Base-by-base conservation (phyloP, 768 basidiomycete species). In the Mycena epipterygia region DNA sequence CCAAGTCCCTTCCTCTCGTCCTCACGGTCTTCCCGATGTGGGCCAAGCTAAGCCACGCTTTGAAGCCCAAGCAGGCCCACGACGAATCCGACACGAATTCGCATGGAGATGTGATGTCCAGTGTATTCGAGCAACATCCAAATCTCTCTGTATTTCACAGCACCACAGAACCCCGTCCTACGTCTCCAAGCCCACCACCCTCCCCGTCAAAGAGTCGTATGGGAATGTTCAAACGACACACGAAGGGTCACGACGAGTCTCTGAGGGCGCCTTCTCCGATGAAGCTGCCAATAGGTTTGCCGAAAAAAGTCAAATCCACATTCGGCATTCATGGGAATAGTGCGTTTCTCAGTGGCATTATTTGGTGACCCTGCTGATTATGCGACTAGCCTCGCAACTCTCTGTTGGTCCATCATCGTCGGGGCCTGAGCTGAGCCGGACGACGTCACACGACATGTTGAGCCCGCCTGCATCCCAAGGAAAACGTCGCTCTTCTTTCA, bases 51-150 rank as follows among this genome's bases (percentile, higher is more conserved):
- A 72, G 67, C 57, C 57, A 58, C 39, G 75, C 41, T 3, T 39
- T 76, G 46, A 71, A 71, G 62, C 64, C 71, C 46, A 68, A 62
- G 42, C 64, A 53, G 52, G 62, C 61, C 1, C 53, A 48, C 17
- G 71, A 68, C 29, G 70, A 65, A 9, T 23, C 56, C 5, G 69
- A 64, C 3, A n/a, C 35, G 51, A 55, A 49, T 29, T 77, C 79
- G 33, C 79, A 78, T 39, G 77, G 80, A 63, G 86, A 86, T 61
- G 88, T 90, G 25, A 77, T 90, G 73, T 78, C 81, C 56, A 84
- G 83, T 74, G 86, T 90, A 33, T 86, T 84, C 67, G 88, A 91
- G 76, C 89, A 89, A 64, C 89, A 91, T 67, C 89, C 89, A 27
- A 90, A 89, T 77, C 76, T 90, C 60, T 90, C 90, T 27, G 81